Base-by-base conservation (phyloP, 2,329 filamentous ascomycete species). In the Fusarium sp. region DNA sequence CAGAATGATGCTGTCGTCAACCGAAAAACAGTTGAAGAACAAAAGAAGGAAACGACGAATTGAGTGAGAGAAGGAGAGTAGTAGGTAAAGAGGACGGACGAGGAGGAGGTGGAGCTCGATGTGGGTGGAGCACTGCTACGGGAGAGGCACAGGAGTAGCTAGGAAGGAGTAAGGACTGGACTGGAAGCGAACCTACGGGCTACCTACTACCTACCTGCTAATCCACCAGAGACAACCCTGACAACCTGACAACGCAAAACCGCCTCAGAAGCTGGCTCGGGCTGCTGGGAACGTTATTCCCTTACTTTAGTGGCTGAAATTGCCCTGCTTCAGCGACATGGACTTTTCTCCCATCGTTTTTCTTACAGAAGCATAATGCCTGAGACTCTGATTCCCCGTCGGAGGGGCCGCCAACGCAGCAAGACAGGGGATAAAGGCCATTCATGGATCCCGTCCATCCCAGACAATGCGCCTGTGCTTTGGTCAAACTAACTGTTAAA, bases 1-100 rank as follows among this genome's bases (percentile, higher is more conserved):
- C 70, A 66, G 69, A 63, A 53, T 44, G 63, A 54, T 66, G 45
- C 68, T 70, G 72, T 67, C 68, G 66, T 74, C 72, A 61, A 75
- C 77, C 81, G 79, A 79, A 83, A 79, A 79, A 78, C 73, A 76
- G 75, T 72, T 70, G 71, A 60, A 64, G 68, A 72, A 75, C 65
- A 71, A 72, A 70, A 73, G 73, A 71, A 71, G 73, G 63, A 55
- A 76, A 76, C 73, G 77, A 77, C 79, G 78, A 64, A 64, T 64
- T 64, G 59, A 34, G 79, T 77, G 74, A 71, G 66, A 75, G 71
- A 71, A 75, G 73, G 74, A 73, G 70, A 75, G 67, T 75, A 32
- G 34, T 38, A 64, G 61, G 61, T 64, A 72, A 68, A 73, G 70
- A 74, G 61, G 64, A 76, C 59, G 61, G 64, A 75, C 59, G 72